Conservation (phyloP, 768 basidiomycete genomes). For the Steccherinum ochraceum region DNA sequence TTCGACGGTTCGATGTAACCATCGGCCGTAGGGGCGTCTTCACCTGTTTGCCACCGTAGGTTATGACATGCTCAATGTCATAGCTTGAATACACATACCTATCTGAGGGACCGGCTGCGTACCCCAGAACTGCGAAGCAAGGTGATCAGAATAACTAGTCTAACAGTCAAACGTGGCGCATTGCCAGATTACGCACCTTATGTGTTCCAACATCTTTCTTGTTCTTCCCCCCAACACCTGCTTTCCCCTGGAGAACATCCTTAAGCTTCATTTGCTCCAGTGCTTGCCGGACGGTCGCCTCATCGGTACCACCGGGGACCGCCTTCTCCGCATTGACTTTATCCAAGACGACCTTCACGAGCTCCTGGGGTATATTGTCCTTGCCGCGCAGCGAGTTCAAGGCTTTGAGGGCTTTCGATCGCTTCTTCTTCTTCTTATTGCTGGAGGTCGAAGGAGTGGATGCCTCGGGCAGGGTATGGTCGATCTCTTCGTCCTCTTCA, state of each 20-base stretch:
- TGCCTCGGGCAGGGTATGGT: slow-evolving; percentile 15
- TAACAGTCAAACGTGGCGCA: slow-evolving; percentile 5
- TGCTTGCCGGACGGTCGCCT: slow-evolving; percentile 61
- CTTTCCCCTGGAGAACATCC: slow-evolving; percentile 80
- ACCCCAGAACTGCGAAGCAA: slow-evolving; percentile 73
- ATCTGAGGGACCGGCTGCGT: slow-evolving; percentile 96
- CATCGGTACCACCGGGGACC: slow-evolving; percentile 42
- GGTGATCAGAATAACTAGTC: slow-evolving; percentile 3
- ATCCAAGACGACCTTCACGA: slow-evolving; percentile 63
- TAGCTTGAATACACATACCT: slow-evolving; percentile 34
- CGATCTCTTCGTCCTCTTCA: slow-evolving; percentile 28
- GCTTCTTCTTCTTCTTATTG: slow-evolving; percentile 92
- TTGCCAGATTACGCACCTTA: slow-evolving; percentile 55
- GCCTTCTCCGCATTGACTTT: slow-evolving; percentile 55
- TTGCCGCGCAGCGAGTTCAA: slow-evolving; percentile 45
- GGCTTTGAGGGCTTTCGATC: slow-evolving; percentile 56
- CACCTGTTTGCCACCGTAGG: too few relatives aligned
- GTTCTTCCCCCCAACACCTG: slow-evolving; percentile 66
- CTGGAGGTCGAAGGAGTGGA: slow-evolving; percentile 28
- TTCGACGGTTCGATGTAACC: slow-evolving; percentile 86
- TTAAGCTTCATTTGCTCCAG: slow-evolving; percentile 77
- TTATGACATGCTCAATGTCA: not conserved
- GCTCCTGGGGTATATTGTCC: slow-evolving; percentile 41
- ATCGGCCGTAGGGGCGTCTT: slow-evolving; percentile 62
- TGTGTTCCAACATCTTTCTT: slow-evolving; percentile 83